Conservation (phyloP, 345 rosid genomes). For the Nephelium lappaceum region DNA sequence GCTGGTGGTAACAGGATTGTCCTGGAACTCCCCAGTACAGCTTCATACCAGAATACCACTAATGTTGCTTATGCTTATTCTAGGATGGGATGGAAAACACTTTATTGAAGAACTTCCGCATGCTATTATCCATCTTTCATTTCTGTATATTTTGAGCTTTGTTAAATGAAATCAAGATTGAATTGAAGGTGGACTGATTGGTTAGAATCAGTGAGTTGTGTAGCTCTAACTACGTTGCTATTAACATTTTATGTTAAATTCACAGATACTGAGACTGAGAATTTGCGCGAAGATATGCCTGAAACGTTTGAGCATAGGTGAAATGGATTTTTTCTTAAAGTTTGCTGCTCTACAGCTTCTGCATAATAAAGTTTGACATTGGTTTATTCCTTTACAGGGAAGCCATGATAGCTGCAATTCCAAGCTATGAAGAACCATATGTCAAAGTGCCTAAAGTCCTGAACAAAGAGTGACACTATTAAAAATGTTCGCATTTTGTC, state of each 20-base stretch:
- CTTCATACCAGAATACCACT: not conserved
- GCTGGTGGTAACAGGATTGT: not conserved
- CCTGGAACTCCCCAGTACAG: not conserved
- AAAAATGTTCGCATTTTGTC: too few species aligned
- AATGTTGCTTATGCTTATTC: not conserved
- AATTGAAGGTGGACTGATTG: not conserved
- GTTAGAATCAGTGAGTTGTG: not conserved
- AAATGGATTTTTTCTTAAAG: not conserved
- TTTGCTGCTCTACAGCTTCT: not conserved
- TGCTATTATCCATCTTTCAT: not conserved
- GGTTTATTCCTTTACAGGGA: constrained; percentile 45
- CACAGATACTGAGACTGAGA: constrained; percentile 67
- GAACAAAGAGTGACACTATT: constrained; percentile 56
- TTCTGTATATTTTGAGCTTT: not conserved
- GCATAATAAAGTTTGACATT: not conserved
- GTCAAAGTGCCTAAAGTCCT: constrained; percentile 73
- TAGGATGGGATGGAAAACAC: not conserved
- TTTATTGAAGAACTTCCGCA: not conserved
- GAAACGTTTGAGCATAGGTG: constrained; percentile 68
- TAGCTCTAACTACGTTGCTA: not conserved
- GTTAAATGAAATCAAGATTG: not conserved
- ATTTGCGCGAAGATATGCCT: constrained; percentile 71
- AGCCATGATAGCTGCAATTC: constrained; percentile 55
- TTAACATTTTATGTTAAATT: constrained; percentile 16
- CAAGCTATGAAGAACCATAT: constrained; percentile 69